Conservation (phyloP, 768 basidiomycete species). For the Kwoniella sp. region DNA sequence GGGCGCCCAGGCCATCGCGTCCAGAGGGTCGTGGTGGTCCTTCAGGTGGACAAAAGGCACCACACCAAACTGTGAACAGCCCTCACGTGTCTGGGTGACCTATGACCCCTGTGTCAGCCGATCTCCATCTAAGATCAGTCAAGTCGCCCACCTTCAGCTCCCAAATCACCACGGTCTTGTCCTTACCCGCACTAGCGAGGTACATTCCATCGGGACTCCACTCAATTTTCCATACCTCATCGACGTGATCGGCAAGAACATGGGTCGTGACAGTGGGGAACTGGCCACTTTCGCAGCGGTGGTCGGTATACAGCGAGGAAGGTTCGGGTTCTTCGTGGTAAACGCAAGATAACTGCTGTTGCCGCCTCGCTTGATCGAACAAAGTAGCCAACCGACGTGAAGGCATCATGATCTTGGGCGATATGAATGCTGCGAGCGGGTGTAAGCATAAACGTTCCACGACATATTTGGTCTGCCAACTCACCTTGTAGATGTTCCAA, state of each 20-base stretch:
- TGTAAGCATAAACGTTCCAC: not conserved
- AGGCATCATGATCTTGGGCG: constrained; percentile 88
- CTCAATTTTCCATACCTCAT: constrained; percentile 93
- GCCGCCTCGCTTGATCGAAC: constrained; percentile 73
- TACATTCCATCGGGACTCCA: constrained; percentile 87
- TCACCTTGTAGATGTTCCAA: constrained; percentile 77
- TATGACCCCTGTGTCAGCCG: too few species aligned
- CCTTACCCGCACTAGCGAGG: constrained; percentile 83
- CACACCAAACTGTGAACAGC: constrained; percentile 53
- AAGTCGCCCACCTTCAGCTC: constrained; percentile 62
- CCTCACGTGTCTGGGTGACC: constrained; percentile 7
- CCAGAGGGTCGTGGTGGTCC: constrained; percentile 72
- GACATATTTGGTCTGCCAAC: not conserved
- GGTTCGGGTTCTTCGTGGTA: constrained; percentile 69
- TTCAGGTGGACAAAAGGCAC: constrained; percentile 52
- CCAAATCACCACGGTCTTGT: constrained; percentile 87
- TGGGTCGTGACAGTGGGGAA: constrained; percentile 85
- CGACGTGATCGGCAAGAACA: constrained; percentile 75
- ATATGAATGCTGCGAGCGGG: constrained; percentile 73
- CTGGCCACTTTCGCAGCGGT: constrained; percentile 67
- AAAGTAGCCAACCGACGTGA: constrained; percentile 78
- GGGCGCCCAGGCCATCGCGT: constrained; percentile 84
- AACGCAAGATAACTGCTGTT: constrained; percentile 75
- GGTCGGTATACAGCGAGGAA: constrained; percentile 83
- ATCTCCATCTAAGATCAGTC: too few species aligned